Base-by-base conservation (phyloP, 441 rosid genomes). In the Cnidoscolus chayamansa region DNA sequence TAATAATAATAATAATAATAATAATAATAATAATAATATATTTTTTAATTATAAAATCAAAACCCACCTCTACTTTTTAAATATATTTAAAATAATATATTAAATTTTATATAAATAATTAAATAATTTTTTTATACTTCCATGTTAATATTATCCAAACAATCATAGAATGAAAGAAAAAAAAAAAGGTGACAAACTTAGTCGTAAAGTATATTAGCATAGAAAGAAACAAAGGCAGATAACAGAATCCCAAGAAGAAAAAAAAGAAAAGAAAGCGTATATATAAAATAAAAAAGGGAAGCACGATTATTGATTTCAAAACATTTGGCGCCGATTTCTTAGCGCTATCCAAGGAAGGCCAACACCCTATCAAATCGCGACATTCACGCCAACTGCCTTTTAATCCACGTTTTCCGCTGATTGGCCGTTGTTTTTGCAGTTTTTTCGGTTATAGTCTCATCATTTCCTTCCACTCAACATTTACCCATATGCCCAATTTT, bases 321-420 rank as follows among this genome's bases (percentile, higher is more conserved):
- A 25, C 1, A 40, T 40, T 48, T 56, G 64, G 82, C 86, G 88
- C 84, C 88, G 86, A 67, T 78, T 58, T 77, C 77, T 72, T 79
- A 53, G 85, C 86, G 86, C 65, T 60, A 82, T 80, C 72, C 30
- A 59, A 71, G 84, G 77, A 25, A 25, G 25, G 25, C 25, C 40
- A 2, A 35, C 4, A 35, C 40, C 37, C 37, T 73, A 72, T 12
- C 58, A 37, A 30, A 65, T 56, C 10, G 78, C 87, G 85, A 78
- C 80, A 84, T 76, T 84, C 82, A 79, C 82, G 86, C 85, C 80
- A 19, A 58, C 25, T 25, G 25, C 25, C 25, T 25, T 25, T 25
- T 25, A 25, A 25, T 25, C 25, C 25, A 25, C 25, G 25, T 25
- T 25, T 73, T 37, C 70, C 43, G 40, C 56, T 32, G 35, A 60